Evolutionary conservation across 139 green algal genomes (phyloP).

Genomic region (Choricystis sp.): DNA sequence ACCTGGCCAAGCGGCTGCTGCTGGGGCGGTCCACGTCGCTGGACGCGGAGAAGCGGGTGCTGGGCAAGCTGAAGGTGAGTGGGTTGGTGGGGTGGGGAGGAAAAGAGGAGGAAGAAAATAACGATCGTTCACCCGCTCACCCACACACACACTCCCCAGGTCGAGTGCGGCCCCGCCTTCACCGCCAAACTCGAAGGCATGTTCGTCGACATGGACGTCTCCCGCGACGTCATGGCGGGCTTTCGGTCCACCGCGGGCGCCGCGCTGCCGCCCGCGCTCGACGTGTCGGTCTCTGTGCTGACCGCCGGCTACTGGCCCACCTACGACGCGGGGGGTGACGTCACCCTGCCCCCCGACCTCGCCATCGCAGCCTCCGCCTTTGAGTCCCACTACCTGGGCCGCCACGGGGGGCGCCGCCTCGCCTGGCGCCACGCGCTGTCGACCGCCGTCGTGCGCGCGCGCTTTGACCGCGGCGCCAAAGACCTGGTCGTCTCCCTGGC

Average conservation of each 20-base stretch:
- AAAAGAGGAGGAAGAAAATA: no score
- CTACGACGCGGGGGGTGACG: constrained; percentile 45
- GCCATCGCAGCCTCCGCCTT: constrained; percentile 27
- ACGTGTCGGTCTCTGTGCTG: constrained; percentile 80
- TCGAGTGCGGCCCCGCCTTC: constrained; percentile 90
- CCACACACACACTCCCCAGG: no score
- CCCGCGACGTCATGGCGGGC: constrained; percentile 49
- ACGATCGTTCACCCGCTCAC: no score
- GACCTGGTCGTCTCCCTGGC: constrained; percentile 71
- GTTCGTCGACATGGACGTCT: constrained; percentile 85
- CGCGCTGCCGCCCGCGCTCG: constrained; percentile 32
- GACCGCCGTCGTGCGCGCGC: constrained; percentile 60
- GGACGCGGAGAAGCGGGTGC: constrained; percentile 90
- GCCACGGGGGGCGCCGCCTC: constrained; percentile 81
- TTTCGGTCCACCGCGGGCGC: constrained; percentile 32
- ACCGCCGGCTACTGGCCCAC: constrained; percentile 91
- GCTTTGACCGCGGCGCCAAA: constrained; percentile 71
- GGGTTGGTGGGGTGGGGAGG: no score
- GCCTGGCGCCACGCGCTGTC: constrained; percentile 80
- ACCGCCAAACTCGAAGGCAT: constrained; percentile 98
- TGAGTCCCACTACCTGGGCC: constrained; percentile 80
- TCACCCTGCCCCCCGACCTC: constrained; percentile 8
- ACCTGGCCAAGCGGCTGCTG: constrained; percentile 92
- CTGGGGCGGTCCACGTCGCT: constrained; percentile 62
- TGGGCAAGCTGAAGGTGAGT: constrained; percentile 93